phyloP scores from a whole-genome alignment of 139 green algal genomes.

The Micractinium sp. region DNA sequence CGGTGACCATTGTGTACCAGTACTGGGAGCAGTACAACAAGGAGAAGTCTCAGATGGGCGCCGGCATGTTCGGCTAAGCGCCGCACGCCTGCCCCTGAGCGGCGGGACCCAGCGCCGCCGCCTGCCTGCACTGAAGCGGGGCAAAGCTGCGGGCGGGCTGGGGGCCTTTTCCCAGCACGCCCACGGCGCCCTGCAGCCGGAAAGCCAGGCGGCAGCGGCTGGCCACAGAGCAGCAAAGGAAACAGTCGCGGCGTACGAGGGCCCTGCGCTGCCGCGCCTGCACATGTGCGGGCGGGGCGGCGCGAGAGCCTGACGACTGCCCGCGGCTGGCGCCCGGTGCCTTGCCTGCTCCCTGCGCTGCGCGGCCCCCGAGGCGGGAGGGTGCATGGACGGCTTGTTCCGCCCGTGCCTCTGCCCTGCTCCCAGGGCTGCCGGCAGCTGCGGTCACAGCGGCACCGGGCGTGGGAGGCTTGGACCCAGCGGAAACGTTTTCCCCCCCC shows the following conservation, averaged over 20 bases:
- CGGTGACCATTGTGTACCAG: conserved; percentile 98
- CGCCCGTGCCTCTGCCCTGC: neutral
- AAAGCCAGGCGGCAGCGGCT: neutral
- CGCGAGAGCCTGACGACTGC: neutral
- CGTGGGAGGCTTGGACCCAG: conserved; percentile 3
- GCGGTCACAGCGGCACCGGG: neutral
- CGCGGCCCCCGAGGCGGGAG: neutral
- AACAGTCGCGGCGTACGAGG: neutral
- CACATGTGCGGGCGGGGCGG: neutral
- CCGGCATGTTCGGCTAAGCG: conserved; percentile 29
- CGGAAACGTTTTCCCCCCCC: neutral
- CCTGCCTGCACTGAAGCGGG: too few species aligned
- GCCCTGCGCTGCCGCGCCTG: neutral
- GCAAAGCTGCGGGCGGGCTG: neutral
- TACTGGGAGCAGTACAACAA: conserved; percentile 63
- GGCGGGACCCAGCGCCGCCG: neutral
- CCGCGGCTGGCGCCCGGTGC: neutral
- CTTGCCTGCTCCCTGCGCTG: neutral
- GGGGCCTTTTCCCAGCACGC: neutral
- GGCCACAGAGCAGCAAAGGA: conserved; percentile 13
- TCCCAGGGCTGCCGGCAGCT: neutral
- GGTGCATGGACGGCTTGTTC: neutral
- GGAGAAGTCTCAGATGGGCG: conserved; percentile 47
- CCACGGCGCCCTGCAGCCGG: neutral
- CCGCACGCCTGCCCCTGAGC: neutral